Base-by-base conservation (phyloP, 2,329 filamentous ascomycete species). In the Didymella arachidicola region DNA sequence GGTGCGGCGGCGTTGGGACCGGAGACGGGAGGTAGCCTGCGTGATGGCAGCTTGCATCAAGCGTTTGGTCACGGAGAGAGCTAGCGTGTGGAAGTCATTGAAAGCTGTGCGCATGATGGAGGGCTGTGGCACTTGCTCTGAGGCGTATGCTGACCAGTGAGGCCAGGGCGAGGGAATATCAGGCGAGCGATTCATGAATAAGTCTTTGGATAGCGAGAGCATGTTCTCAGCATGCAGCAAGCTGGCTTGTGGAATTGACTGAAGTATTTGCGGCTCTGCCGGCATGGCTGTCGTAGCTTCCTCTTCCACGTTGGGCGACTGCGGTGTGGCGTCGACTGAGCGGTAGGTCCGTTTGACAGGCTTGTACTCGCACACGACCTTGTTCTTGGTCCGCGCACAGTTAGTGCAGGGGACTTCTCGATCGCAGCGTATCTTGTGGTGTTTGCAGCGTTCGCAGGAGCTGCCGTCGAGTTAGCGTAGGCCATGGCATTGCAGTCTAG, bases 71-170 rank as follows among this genome's bases (percentile, higher is more conserved):
- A 95, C 65, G 52, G 85, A 89, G 1, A 90, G 73, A 0, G 84
- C 81, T 2, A 97, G 76, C 8, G 85, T 84, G 68, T 93, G 83
- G 43, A 97, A 89, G 66, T 95, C 91, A 5, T 86, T 83, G n/a
- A 96, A 83, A 0, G 90, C 87, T 1, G 91, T 93, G 7, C 87
- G 85, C 65, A 89, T 87, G 22, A 97, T 85, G 0, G 89, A 86
- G 0, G 93, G 93, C 3, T 80, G 80, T 55, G 52, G 48, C 7
- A 67, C 62, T 19, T 68, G 53, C 8, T 71, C 70, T 1, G 68
- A 68, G 4, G 53, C 61, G 22, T 69, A 68, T 32, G 67, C 63
- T 8, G 65, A 66, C 79, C 80, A 68, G 42, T 76, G 71, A 12
- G 65, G 65, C 65, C 66, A 72, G 4, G 66, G 71, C 57, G 71